Evolutionary conservation across 1,284 basidiomycete genomes (phyloP).

Genomic region (Abortiporus biennis): DNA sequence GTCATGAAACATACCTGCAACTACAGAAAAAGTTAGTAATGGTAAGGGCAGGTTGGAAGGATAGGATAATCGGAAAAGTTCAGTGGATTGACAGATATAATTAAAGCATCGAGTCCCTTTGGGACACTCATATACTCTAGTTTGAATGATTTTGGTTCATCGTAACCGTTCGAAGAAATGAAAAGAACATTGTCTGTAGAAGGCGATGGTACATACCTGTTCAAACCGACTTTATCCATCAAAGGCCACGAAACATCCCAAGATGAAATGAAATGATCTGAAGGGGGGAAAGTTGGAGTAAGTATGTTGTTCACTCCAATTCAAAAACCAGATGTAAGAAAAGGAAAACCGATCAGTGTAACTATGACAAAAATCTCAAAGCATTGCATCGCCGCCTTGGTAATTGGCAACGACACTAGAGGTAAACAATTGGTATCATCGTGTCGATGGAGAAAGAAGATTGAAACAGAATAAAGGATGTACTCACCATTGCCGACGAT

Average conservation of each 20-base stretch:
- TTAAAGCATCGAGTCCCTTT: constrained; percentile 56
- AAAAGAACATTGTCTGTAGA: constrained; percentile 2
- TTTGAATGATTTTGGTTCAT: constrained; percentile 72
- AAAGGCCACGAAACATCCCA: no score
- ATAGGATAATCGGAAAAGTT: constrained; percentile 20
- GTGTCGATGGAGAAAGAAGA: constrained; percentile 27
- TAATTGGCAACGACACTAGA: constrained; percentile 44
- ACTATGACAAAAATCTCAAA: constrained; percentile 73
- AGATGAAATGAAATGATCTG: background rate
- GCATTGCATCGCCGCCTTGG: constrained; percentile 45
- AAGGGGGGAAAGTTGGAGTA: background rate
- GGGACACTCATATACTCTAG: constrained; percentile 81
- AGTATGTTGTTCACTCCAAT: no score
- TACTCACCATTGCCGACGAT: background rate
- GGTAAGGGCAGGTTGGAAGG: constrained; percentile 10
- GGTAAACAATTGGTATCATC: constrained; percentile 49
- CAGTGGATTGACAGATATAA: constrained; percentile 61
- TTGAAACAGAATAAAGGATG: background rate
- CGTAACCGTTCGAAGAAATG: constrained; percentile 23
- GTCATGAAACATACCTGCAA: no score
- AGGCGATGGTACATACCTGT: no score
- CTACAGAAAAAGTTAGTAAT: no score
- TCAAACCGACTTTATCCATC: no score
- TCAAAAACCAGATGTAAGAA: constrained; percentile 6
- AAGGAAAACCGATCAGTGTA: constrained; percentile 68